A percentile compares a stretch with the other conserved stretches of the same genome.
Evolutionary conservation across 148 eudicot species (phyloP).

Genomic region (Talinum fruticosum): DNA sequence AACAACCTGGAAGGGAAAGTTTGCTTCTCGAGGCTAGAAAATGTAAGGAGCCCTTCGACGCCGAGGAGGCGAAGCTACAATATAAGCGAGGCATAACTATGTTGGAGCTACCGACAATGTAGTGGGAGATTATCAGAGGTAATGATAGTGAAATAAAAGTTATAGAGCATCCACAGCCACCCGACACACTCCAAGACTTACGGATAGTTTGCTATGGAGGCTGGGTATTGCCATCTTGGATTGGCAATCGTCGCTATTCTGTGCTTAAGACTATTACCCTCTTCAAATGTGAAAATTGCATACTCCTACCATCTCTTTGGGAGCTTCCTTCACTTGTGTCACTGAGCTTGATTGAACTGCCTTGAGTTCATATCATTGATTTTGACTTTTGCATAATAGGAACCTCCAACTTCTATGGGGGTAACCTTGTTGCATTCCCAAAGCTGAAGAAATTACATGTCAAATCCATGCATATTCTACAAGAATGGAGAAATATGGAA

Average conservation of each 20-base stretch:
- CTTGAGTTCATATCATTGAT: not conserved
- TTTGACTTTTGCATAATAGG: not conserved
- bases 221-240: constrained; percentile 4
- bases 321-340: not conserved
- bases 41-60: not conserved
- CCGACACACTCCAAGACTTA: not conserved
- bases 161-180: not conserved
- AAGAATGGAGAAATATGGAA: not conserved
- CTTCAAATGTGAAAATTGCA: constrained; percentile 5
- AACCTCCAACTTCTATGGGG: too few species aligned
- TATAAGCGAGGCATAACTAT: not conserved
- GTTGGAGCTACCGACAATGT: not conserved
- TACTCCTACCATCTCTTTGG: not conserved
- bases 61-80: not conserved
- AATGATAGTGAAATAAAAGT: not conserved
- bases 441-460: not conserved
- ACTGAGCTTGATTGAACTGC: not conserved
- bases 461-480: not conserved
- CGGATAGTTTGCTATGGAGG: constrained; percentile 16
- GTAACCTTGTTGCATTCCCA: constrained; percentile 2
- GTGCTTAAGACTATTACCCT: constrained; percentile 1
- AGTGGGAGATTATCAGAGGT: not conserved
- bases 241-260: not conserved
- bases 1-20: constrained; percentile 7
- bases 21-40: constrained; percentile 12